Conservation (phyloP, 345 rosid genomes). For the Lenwebbia sp. region DNA sequence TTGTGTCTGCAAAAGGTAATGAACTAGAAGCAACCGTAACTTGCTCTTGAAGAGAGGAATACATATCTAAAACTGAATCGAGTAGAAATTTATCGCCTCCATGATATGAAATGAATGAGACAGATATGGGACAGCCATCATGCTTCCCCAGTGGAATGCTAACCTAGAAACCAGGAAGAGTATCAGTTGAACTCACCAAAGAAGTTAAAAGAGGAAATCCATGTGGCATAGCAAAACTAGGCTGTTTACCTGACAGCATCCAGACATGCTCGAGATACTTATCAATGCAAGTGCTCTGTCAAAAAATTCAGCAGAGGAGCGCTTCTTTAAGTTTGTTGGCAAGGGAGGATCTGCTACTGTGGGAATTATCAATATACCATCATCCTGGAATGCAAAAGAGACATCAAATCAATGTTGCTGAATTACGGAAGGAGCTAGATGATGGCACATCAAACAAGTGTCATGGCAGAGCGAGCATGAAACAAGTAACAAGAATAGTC, state of each 20-base stretch:
- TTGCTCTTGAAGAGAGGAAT: conserved; percentile 73
- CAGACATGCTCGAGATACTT: conserved; percentile 86
- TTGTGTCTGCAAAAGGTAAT: conserved; percentile 31
- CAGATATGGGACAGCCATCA: conserved; percentile 55
- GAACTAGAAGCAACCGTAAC: conserved; percentile 44
- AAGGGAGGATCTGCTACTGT: conserved; percentile 63
- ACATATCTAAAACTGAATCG: conserved; percentile 71
- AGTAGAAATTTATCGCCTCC: conserved; percentile 93
- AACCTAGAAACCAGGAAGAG: conserved; percentile 37
- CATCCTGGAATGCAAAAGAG: conserved; percentile 37
- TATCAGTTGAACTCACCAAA: neutral
- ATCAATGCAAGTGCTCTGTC: conserved; percentile 46
- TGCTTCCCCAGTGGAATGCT: conserved; percentile 70
- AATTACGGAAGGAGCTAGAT: neutral
- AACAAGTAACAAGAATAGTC: neutral
- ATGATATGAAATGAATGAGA: conserved; percentile 66
- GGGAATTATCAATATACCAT: conserved; percentile 72
- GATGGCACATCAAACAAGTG: neutral
- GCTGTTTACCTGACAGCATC: conserved; percentile 75
- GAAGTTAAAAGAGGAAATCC: neutral
- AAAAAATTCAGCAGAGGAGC: conserved; percentile 37
- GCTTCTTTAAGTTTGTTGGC: conserved; percentile 52
- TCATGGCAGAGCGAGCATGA: neutral
- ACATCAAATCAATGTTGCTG: neutral
- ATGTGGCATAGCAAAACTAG: neutral